Conservation (phyloP, 148 eudicot genomes). For the Dianthus caryophyllus region DNA sequence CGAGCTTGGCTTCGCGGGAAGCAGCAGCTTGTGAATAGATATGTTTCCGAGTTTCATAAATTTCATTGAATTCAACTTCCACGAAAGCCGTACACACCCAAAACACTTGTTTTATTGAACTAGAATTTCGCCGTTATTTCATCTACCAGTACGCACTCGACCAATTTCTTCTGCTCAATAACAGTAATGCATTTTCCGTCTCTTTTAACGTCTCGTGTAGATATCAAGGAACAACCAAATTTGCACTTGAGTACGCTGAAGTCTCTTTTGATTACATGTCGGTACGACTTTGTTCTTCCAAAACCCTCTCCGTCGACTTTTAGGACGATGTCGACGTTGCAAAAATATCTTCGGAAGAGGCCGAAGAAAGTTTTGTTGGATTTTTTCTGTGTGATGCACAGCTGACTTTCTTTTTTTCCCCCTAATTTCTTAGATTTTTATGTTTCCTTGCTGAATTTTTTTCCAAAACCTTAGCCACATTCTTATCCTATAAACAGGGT, state of each 20-base stretch:
- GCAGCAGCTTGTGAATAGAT: constrained; percentile 72
- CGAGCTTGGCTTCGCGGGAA: constrained; percentile 84
- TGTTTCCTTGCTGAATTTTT: neutral
- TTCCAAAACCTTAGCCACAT: constrained; percentile 21
- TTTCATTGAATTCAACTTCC: constrained; percentile 70
- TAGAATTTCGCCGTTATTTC: constrained; percentile 6
- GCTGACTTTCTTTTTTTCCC: constrained; percentile 5
- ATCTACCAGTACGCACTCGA: neutral
- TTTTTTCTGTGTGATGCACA: constrained; percentile 29
- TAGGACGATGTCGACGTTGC: constrained; percentile 1
- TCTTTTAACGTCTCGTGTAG: neutral
- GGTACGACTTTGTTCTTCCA: neutral
- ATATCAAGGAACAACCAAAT: neutral
- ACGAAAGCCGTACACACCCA: constrained; percentile 69
- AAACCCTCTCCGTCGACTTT: constrained; percentile 1
- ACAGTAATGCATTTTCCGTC: neutral
- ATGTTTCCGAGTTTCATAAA: constrained; percentile 51
- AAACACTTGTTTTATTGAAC: constrained; percentile 65
- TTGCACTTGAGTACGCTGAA: constrained; percentile 6
- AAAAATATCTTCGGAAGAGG: constrained; percentile 23
- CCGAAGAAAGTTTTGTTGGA: constrained; percentile 13
- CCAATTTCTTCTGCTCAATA: constrained; percentile 1
- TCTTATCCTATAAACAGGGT: constrained; percentile 26
- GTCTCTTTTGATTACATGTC: constrained; percentile 7
- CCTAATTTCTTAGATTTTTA: constrained; percentile 6